Conservation (phyloP, 441 rosid species). For the Gossypium davidsonii region DNA sequence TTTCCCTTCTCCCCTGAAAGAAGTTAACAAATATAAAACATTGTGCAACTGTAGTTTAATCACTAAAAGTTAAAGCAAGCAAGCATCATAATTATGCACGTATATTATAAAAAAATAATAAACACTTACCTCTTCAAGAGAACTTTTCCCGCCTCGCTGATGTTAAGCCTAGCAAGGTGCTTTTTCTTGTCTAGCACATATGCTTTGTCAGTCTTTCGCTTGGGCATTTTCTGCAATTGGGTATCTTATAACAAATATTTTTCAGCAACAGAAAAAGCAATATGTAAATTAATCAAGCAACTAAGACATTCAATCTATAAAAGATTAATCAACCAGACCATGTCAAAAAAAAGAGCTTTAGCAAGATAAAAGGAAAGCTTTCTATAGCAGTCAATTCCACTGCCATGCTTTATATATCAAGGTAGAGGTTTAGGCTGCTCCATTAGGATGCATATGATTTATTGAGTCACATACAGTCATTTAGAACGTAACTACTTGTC, state of each 20-base stretch:
- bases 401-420: background rate
- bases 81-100: background rate
- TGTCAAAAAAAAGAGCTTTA: background rate
- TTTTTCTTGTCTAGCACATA: slow-evolving; percentile 82
- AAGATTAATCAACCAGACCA: background rate
- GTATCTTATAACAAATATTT: slow-evolving; percentile 55
- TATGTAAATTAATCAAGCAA: background rate
- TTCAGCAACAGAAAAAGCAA: slow-evolving; percentile 24
- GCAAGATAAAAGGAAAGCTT: background rate
- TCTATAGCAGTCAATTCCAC: background rate
- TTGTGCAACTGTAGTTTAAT: background rate
- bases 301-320: background rate
- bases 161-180: slow-evolving; percentile 80
- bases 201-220: slow-evolving; percentile 84
- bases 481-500: background rate
- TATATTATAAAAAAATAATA: background rate
- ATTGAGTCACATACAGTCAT: background rate
- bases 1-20: slow-evolving; percentile 75
- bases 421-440: background rate
- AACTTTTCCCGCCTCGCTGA: slow-evolving; percentile 74
- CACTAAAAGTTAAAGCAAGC: background rate
- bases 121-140: slow-evolving; percentile 57
- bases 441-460: background rate
- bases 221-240: slow-evolving; percentile 95
- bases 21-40: slow-evolving; percentile 9